These are phyloP conservation scores for Boletus vinaceobasis DNA, from an alignment of 768 basidiomycete genomes.

Conservation along the genomic window DNA sequence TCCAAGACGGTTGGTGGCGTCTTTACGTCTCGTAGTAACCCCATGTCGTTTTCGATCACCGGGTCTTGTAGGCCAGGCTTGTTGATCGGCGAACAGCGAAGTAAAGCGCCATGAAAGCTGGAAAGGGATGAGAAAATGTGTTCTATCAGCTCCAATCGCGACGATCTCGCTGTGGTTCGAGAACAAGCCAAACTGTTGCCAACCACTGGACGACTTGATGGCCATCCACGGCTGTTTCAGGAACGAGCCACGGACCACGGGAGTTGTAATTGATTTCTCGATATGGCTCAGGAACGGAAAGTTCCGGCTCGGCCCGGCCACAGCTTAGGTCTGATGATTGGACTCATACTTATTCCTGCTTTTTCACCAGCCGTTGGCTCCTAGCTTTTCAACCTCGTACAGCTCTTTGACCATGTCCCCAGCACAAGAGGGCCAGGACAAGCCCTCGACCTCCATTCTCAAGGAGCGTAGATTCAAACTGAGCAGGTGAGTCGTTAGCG, in stretches of 20 bases:
- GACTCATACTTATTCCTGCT: slow-evolving; percentile 27
- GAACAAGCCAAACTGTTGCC: slow-evolving; percentile 10
- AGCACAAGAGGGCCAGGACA: slow-evolving; percentile 39
- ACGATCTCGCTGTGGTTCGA: slow-evolving; percentile 20
- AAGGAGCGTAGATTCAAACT: slow-evolving; percentile 87
- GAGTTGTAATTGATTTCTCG: slow-evolving; percentile 20
- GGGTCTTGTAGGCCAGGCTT: not conserved
- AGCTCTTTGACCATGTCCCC: slow-evolving; percentile 25
- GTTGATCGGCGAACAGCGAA: slow-evolving; percentile 23
- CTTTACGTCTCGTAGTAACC: not conserved
- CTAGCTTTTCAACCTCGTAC: slow-evolving; percentile 10
- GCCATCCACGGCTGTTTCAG: slow-evolving; percentile 27
- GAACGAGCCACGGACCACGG: slow-evolving; percentile 15
- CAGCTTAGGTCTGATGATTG: slow-evolving; percentile 10
- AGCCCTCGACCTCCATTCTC: slow-evolving; percentile 47
- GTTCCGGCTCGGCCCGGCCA: slow-evolving; percentile 29
- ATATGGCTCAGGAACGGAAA: slow-evolving; percentile 25
- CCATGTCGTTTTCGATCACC: slow-evolving; percentile 5
- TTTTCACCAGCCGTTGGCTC: slow-evolving; percentile 1
- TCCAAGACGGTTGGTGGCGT: slow-evolving; percentile 2
- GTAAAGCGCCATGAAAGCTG: slow-evolving; percentile 1
- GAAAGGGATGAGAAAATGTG: slow-evolving; percentile 5
- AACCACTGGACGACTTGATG: slow-evolving; percentile 5
- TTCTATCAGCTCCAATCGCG: slow-evolving; percentile 25
- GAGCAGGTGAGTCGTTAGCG: slow-evolving; percentile 55